phyloP scores from a whole-genome alignment of 495 filamentous ascomycete genomes.

The Staphylotrichum tortipilum region DNA sequence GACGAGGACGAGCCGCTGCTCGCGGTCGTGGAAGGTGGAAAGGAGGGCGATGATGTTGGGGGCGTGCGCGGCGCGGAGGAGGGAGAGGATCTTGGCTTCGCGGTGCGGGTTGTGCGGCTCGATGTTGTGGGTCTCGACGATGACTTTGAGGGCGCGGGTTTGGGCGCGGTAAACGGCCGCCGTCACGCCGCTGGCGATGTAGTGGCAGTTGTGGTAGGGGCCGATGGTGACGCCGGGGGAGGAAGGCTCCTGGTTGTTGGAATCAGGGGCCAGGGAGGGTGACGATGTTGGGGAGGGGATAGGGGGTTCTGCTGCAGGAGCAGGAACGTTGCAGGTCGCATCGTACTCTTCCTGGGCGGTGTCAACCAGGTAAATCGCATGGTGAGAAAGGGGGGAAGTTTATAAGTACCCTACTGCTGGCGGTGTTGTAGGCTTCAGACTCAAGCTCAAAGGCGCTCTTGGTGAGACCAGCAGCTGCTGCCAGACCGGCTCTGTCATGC shows the following conservation, averaged over 20 bases:
- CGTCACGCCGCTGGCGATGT: slow-evolving; percentile 67
- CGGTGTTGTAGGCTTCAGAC: slow-evolving; percentile 36
- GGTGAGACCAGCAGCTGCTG: slow-evolving; percentile 11
- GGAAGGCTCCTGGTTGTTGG: no score
- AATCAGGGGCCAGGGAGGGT: no score
- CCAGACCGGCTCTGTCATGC: slow-evolving; percentile 14
- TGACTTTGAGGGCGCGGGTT: slow-evolving; percentile 77
- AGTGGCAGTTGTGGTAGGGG: slow-evolving; percentile 57
- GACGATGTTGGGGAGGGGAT: not conserved
- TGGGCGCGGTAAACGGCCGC: slow-evolving; percentile 63
- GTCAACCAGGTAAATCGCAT: slow-evolving; percentile 14
- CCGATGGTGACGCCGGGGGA: slow-evolving; percentile 46
- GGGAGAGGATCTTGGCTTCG: slow-evolving; percentile 65
- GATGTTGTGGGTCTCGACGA: slow-evolving; percentile 58
- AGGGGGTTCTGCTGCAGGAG: not conserved
- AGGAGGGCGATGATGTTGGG: slow-evolving; percentile 52
- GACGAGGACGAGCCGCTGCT: slow-evolving; percentile 61
- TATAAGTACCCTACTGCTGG: slow-evolving; percentile 27
- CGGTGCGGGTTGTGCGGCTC: slow-evolving; percentile 72
- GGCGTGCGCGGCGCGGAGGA: slow-evolving; percentile 32
- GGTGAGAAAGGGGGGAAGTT: no score
- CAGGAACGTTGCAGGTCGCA: slow-evolving; percentile 15
- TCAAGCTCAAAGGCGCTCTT: slow-evolving; percentile 32
- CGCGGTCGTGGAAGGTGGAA: slow-evolving; percentile 60
- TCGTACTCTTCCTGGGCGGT: slow-evolving; percentile 37